Base-by-base conservation (phyloP, 2,329 filamentous ascomycete genomes). In the Curvularia sp. region DNA sequence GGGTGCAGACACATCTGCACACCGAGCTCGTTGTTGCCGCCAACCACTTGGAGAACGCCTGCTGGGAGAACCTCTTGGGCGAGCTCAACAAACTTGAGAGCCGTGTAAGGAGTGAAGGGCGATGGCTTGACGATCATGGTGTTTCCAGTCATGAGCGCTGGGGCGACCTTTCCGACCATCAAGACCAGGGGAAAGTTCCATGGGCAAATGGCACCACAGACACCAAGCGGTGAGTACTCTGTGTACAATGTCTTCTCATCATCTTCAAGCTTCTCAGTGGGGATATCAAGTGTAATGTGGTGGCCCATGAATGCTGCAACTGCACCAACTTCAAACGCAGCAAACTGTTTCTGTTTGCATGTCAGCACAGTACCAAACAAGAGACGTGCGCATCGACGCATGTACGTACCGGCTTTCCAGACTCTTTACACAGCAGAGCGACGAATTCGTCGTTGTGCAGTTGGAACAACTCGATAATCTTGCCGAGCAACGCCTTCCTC, bases 21-120 rank as follows among this genome's bases (percentile, higher is more conserved):
- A 3, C 87, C 87, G 5, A 89, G 81, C 41, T 80, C 78, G 63
- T 89, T 86, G 50, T 85, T 85, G 6, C 87, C 87, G 50, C 83
- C 83, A 2, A 89, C 73, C 0, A 80, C 83, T 66, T 89, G 86
- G 1, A 89, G 70, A n/a, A 89, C 84, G 38, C 87, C 87, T 0
- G 84, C 82, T 1, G 86, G 86, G 74, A 89, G 85, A 74, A 87
- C 78, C 21, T 81, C 70, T 55, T 84, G 80, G 0, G 80, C 84
- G 2, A 89, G 70, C 72, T 89, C 86, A 12, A 80, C 82, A n/a
- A 87, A 68, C 73, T 89, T 89, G 38, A 90, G 77, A 3, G 78
- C 77, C 2, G 79, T 81, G 72, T 87, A 87, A 5, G 85, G 85
- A 0, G 85, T 86, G 70, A 83, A 86, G 59, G 71, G 80, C 41